phyloP scores from a whole-genome alignment of 805 yeast genomes.

The Wickerhamiella dianesei region DNA sequence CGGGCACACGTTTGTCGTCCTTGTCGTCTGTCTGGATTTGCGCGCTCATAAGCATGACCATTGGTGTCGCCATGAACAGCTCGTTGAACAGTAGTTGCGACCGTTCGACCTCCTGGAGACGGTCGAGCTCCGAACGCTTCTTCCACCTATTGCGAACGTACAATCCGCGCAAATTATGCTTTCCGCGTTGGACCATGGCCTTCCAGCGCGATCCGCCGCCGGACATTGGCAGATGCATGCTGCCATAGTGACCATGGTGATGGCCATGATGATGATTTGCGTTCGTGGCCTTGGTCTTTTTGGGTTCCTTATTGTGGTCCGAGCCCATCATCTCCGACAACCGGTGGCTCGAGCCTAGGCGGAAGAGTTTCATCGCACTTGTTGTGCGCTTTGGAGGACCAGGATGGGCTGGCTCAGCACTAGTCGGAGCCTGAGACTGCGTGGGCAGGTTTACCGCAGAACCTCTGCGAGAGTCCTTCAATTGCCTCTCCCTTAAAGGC shows the following conservation, averaged over 20 bases:
- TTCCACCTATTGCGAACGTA: slow-evolving; percentile 7
- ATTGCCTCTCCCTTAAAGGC: not conserved
- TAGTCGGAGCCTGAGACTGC: not conserved
- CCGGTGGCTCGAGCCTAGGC: not conserved
- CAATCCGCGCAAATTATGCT: slow-evolving; percentile 14
- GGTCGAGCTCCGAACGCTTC: slow-evolving; percentile 15
- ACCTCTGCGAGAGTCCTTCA: not conserved
- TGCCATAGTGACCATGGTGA: not conserved
- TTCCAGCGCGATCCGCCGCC: not conserved
- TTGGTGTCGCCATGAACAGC: slow-evolving; percentile 54
- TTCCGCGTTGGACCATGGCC: slow-evolving; percentile 16
- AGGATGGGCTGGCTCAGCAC: not conserved
- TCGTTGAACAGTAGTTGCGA: slow-evolving; percentile 29
- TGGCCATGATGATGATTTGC: not conserved
- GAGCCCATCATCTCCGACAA: not conserved
- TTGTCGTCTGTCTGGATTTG: slow-evolving; percentile 59
- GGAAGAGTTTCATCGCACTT: not conserved
- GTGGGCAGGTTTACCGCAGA: not conserved
- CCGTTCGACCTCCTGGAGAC: slow-evolving; percentile 14
- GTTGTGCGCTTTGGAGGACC: not conserved
- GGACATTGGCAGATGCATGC: not conserved
- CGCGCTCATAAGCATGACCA: slow-evolving; percentile 53
- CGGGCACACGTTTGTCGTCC: slow-evolving; percentile 56
- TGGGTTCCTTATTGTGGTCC: not conserved
- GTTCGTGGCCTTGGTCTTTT: not conserved